phyloP scores from a whole-genome alignment of 2,329 filamentous ascomycete species.

The Elsinoe australis region DNA sequence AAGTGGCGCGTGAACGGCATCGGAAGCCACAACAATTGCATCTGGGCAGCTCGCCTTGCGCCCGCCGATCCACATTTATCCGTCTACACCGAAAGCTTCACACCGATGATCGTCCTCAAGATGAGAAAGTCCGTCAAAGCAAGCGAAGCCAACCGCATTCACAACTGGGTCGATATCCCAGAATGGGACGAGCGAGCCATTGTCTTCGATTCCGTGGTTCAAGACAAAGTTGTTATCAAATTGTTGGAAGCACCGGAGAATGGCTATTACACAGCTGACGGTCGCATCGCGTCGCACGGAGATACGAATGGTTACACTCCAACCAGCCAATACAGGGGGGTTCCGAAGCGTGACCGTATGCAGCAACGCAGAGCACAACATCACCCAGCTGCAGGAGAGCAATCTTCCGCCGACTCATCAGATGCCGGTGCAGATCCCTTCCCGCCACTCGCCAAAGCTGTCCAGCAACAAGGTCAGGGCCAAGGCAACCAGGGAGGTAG shows the following conservation, averaged over 20 bases:
- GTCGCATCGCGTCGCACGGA: constrained; percentile 37
- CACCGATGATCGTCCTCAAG: constrained; percentile 75
- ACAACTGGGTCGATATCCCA: constrained; percentile 71
- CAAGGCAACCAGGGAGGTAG: constrained; percentile 26
- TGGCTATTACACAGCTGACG: constrained; percentile 53
- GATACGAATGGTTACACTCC: constrained; percentile 25
- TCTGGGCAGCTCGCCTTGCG: constrained; percentile 78
- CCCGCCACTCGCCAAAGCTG: constrained; percentile 22
- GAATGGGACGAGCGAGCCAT: constrained; percentile 55
- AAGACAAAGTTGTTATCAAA: constrained; percentile 75
- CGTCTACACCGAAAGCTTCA: constrained; percentile 71
- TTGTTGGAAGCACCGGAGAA: constrained; percentile 61
- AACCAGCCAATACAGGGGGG: constrained; percentile 53
- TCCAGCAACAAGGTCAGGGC: constrained; percentile 6
- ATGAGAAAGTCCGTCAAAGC: constrained; percentile 67
- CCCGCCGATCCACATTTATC: constrained; percentile 61
- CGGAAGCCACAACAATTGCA: constrained; percentile 65
- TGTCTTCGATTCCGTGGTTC: constrained; percentile 73
- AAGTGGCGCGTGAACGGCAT: constrained; percentile 75
- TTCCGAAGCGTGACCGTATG: constrained; percentile 33
- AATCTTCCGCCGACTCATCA: constrained; percentile 9
- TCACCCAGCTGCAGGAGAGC: not conserved
- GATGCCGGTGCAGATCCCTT: constrained; percentile 5
- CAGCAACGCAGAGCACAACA: constrained; percentile 23
- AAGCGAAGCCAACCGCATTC: constrained; percentile 72